These are phyloP conservation scores for Rubus parviflorus DNA, from an alignment of 306 rosid genomes.

Conservation along the genomic window DNA sequence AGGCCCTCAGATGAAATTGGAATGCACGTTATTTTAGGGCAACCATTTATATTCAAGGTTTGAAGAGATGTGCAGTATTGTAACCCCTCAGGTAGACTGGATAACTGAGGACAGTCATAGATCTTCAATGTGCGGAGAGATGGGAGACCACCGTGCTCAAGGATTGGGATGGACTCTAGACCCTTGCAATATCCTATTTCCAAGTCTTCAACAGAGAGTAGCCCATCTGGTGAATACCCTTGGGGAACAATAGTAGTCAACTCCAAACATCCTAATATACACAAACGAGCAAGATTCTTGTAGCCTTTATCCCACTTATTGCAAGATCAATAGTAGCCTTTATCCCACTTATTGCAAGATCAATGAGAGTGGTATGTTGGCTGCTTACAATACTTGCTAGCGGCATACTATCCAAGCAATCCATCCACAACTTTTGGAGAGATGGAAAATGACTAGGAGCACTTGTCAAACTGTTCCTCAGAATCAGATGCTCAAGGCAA, in stretches of 20 bases:
- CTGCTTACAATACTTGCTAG: neutral
- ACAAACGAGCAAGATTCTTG: neutral
- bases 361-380: neutral
- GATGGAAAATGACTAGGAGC: constrained; percentile 3
- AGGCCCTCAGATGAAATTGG: neutral
- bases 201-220: neutral
- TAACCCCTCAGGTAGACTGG: neutral
- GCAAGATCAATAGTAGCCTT: neutral
- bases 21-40: neutral
- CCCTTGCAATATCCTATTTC: fast-evolving
- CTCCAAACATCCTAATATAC: fast-evolving
- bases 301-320: neutral
- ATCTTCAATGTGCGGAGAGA: neutral
- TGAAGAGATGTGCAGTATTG: neutral
- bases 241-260: neutral
- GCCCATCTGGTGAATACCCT: neutral
- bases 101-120: neutral
- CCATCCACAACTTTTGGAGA: neutral
- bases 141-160: neutral
- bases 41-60: fast-evolving
- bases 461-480: neutral
- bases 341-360: fast-evolving
- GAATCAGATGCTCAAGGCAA: neutral
- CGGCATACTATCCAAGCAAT: neutral
- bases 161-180: neutral